Percentiles rank a stretch among this genome's conserved stretches.
Evolutionary conservation across 768 basidiomycete species (phyloP).

Genomic region (Agrocybe praecox): DNA sequence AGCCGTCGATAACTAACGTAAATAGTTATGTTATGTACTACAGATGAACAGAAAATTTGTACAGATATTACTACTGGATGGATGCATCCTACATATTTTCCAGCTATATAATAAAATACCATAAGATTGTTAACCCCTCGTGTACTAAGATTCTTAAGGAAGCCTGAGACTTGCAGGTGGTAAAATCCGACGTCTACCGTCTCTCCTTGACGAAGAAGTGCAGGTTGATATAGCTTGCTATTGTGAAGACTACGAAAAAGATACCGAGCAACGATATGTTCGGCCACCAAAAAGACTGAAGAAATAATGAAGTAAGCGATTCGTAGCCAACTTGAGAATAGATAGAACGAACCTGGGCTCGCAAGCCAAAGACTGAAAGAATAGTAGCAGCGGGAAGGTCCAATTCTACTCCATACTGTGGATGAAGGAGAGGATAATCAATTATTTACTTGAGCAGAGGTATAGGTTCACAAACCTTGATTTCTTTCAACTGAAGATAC

Average conservation of each 20-base stretch:
- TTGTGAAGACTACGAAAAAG: slow-evolving; percentile 82
- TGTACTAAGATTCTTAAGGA: too few species aligned
- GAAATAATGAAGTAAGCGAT: neutral
- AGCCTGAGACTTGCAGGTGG: too few species aligned
- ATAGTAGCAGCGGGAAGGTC: slow-evolving; percentile 97
- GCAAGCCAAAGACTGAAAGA: slow-evolving; percentile 90
- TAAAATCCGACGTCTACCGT: slow-evolving; percentile 30
- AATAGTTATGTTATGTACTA: too few species aligned
- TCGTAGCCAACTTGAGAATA: neutral
- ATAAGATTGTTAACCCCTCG: too few species aligned
- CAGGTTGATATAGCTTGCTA: slow-evolving; percentile 75
- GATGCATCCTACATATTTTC: too few species aligned
- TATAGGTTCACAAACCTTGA: slow-evolving; percentile 59
- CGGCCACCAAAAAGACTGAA: slow-evolving; percentile 96
- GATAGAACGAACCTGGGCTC: slow-evolving; percentile 64
- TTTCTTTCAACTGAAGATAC: slow-evolving; percentile 90
- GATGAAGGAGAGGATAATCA: slow-evolving; percentile 6
- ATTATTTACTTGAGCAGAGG: neutral
- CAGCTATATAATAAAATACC: too few species aligned
- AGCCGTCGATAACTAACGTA: too few species aligned
- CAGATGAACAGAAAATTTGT: too few species aligned
- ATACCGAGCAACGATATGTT: slow-evolving; percentile 85
- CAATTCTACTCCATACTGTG: slow-evolving; percentile 92
- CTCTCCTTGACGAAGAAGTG: slow-evolving; percentile 91
- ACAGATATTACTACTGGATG: too few species aligned